Conservation (phyloP, 108 stramenopile species). For the Skeletonema marinoi region DNA sequence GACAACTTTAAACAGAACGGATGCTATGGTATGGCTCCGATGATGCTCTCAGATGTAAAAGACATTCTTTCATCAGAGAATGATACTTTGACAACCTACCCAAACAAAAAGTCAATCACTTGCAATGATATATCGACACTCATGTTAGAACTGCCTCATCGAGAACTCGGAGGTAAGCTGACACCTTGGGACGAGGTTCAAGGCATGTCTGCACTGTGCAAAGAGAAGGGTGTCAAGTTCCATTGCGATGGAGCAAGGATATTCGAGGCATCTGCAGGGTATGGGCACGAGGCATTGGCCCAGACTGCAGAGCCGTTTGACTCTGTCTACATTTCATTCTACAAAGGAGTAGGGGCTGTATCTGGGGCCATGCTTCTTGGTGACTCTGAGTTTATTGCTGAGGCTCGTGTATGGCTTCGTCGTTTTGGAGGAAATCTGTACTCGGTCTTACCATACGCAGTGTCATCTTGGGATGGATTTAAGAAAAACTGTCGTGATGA, state of each 20-base stretch:
- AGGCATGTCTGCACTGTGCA: slow-evolving; percentile 47
- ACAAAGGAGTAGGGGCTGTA: slow-evolving; percentile 80
- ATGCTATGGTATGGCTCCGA: slow-evolving; percentile 35
- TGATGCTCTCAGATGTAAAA: slow-evolving; percentile 41
- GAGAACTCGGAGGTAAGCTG: slow-evolving; percentile 81
- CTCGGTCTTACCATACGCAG: slow-evolving; percentile 67
- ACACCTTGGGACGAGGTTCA: slow-evolving; percentile 71
- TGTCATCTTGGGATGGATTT: slow-evolving; percentile 71
- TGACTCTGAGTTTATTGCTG: slow-evolving; percentile 51
- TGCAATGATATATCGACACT: slow-evolving; percentile 44
- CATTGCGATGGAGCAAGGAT: slow-evolving; percentile 89
- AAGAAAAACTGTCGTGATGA: slow-evolving; percentile 32
- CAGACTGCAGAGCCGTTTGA: slow-evolving; percentile 66
- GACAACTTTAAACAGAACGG: slow-evolving; percentile 21
- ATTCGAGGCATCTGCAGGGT: slow-evolving; percentile 73
- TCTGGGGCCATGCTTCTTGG: slow-evolving; percentile 84
- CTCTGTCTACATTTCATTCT: slow-evolving; percentile 80
- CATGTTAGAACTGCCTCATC: slow-evolving; percentile 82
- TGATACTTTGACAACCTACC: not conserved
- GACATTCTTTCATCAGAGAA: not conserved
- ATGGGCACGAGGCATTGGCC: slow-evolving; percentile 30
- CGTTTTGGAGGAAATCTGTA: slow-evolving; percentile 87
- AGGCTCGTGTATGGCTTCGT: slow-evolving; percentile 76
- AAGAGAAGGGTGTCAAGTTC: slow-evolving; percentile 47
- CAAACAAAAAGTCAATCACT: slow-evolving; percentile 3